Percentiles rank a stretch among this genome's conserved stretches.
phyloP scores from a whole-genome alignment of 2,329 filamentous ascomycete genomes.

The Endoconidiophora laricicola region DNA sequence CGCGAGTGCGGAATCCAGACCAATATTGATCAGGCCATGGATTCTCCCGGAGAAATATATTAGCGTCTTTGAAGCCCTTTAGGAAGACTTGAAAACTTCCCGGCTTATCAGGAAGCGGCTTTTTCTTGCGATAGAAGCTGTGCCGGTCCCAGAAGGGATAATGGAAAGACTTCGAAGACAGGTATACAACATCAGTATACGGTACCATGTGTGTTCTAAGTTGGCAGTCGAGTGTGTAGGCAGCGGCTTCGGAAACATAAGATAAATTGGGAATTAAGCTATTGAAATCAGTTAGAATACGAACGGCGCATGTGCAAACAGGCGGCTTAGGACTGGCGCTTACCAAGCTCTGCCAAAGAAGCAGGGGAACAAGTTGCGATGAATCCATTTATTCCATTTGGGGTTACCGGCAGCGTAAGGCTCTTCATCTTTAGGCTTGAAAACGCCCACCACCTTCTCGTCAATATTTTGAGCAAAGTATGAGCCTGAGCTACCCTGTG shows the following conservation, averaged over 20 bases:
- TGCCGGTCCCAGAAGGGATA: conserved; percentile 96
- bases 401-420: conserved; percentile 93
- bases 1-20: conserved; percentile 50
- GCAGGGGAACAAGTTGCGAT: conserved; percentile 91
- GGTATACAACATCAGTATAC: conserved; percentile 84
- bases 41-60: conserved; percentile 82
- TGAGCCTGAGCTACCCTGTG: conserved; percentile 91
- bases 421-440: conserved; percentile 98
- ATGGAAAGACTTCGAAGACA: conserved; percentile 94
- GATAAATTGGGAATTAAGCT: conserved; percentile 90
- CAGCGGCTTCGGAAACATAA: conserved; percentile 93
- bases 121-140: conserved; percentile 74
- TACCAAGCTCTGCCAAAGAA: conserved; percentile 86
- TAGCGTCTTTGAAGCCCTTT: conserved; percentile 93
- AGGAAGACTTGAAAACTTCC: conserved; percentile 97
- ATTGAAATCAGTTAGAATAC: conserved; percentile 3
- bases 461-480: conserved; percentile 89
- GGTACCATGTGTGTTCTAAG: conserved; percentile 84
- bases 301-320: conserved; percentile 10
- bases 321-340: conserved; percentile 16
- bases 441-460: conserved; percentile 91
- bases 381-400: conserved; percentile 99
- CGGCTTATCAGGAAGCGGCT: conserved; percentile 70
- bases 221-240: conserved; percentile 84
- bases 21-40: conserved; percentile 89